Evolutionary conservation across 2,329 filamentous ascomycete species (phyloP).

Genomic region (Cercospora sojina): DNA sequence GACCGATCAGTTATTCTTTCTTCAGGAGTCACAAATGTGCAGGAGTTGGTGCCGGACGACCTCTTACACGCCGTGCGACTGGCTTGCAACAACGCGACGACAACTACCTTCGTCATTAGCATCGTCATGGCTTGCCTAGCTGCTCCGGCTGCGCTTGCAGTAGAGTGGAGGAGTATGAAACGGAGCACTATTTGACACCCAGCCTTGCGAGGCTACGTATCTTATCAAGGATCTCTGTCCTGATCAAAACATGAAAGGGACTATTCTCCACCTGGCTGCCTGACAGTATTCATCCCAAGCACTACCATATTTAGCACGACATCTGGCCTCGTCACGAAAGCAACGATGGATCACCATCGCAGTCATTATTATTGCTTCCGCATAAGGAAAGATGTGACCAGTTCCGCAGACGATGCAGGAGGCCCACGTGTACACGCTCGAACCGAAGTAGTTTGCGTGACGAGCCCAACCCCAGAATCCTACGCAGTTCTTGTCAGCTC

Average conservation of each 20-base stretch:
- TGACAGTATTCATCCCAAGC: neutral
- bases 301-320: neutral
- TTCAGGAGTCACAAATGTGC: constrained; percentile 59
- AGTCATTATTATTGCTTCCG: neutral
- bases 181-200: neutral
- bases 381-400: neutral
- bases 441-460: neutral
- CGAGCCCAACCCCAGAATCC: neutral
- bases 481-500: neutral
- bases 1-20: constrained; percentile 34
- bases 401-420: neutral
- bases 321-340: neutral
- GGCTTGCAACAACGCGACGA: constrained; percentile 63
- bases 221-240: neutral
- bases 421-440: neutral
- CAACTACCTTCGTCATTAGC: constrained; percentile 58
- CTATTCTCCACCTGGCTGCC: neutral
- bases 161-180: constrained; percentile 67
- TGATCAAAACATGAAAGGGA: neutral
- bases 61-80: constrained; percentile 54
- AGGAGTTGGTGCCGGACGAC: constrained; percentile 50
- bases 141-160: constrained; percentile 53
- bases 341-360: neutral
- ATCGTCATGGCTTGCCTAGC: constrained; percentile 54
- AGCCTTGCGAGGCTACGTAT: neutral